Evolutionary conservation across 2,329 filamentous ascomycete genomes (phyloP).

Genomic region (Cadophora sp.): DNA sequence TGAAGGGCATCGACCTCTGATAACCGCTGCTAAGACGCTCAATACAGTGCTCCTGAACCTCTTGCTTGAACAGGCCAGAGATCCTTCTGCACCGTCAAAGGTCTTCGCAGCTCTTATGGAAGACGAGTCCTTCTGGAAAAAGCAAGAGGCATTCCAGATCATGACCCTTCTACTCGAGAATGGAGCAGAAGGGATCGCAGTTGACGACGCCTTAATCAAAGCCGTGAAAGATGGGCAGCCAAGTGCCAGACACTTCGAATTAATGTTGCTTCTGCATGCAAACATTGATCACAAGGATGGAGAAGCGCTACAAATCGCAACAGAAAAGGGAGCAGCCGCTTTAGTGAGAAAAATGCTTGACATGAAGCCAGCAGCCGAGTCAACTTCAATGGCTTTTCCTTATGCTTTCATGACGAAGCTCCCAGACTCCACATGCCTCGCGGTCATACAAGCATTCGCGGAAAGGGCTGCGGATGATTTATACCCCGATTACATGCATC

Average conservation of each 20-base stretch:
- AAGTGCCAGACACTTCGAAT: conserved; percentile 51
- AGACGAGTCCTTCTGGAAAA: conserved; percentile 27
- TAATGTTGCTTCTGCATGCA: conserved; percentile 47
- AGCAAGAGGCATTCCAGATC: conserved; percentile 41
- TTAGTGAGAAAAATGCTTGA: conserved; percentile 58
- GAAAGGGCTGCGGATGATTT: conserved; percentile 56
- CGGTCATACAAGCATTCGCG: conserved; percentile 58
- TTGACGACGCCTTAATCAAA: conserved; percentile 33
- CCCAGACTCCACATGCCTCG: conserved; percentile 56
- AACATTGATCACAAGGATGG: conserved; percentile 32
- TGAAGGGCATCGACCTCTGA: conserved; percentile 25
- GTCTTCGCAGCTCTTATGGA: conserved; percentile 26
- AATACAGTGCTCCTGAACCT: conserved; percentile 22
- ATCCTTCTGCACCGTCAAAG: conserved; percentile 24
- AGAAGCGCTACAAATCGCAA: conserved; percentile 40
- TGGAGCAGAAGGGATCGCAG: conserved; percentile 31
- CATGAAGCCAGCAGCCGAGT: conserved; percentile 55
- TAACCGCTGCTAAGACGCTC: conserved; percentile 20
- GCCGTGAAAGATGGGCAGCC: conserved; percentile 26
- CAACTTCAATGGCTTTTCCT: conserved; percentile 61
- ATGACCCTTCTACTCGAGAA: conserved; percentile 29
- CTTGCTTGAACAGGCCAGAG: conserved; percentile 26
- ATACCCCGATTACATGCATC: conserved; percentile 57
- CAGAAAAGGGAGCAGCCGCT: conserved; percentile 56
- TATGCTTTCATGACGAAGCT: conserved; percentile 56